These are phyloP conservation scores for Globisporangium paddicum DNA, from an alignment of 352 stramenopile genomes.

Conservation along the genomic window DNA sequence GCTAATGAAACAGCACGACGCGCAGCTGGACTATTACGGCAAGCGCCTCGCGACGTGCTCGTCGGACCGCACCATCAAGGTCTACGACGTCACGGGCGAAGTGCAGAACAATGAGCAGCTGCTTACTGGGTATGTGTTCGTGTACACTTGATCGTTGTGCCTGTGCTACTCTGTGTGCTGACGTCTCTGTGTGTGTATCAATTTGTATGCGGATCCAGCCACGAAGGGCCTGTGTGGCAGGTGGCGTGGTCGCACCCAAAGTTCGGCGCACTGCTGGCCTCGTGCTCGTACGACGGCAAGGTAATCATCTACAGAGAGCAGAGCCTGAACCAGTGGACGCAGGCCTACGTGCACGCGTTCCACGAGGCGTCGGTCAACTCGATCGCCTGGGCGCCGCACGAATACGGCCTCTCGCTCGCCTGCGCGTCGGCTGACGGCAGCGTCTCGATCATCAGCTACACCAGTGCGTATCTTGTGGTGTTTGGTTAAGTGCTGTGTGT, in stretches of 20 bases:
- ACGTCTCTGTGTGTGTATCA: neutral
- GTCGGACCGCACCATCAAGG: slow-evolving; percentile 96
- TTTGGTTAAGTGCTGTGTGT: too few species aligned
- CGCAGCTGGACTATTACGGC: slow-evolving; percentile 99
- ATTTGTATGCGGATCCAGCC: slow-evolving; percentile 32
- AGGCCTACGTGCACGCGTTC: slow-evolving; percentile 89
- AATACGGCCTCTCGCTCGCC: slow-evolving; percentile 93
- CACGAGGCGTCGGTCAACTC: slow-evolving; percentile 92
- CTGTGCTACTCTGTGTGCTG: neutral
- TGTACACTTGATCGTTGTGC: neutral
- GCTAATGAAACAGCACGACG: slow-evolving; percentile 88
- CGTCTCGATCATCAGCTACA: slow-evolving; percentile 88
- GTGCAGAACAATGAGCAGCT: slow-evolving; percentile 89
- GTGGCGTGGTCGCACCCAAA: slow-evolving; percentile 98
- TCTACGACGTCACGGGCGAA: slow-evolving; percentile 94
- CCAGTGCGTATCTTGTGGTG: slow-evolving; percentile 43
- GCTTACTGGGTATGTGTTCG: slow-evolving; percentile 58
- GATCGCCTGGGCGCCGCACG: slow-evolving; percentile 95
- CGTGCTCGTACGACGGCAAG: slow-evolving; percentile 97
- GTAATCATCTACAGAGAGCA: slow-evolving; percentile 97
- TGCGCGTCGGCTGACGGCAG: slow-evolving; percentile 95
- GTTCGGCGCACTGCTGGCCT: slow-evolving; percentile 94
- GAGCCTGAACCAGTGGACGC: slow-evolving; percentile 90
- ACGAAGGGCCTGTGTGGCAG: slow-evolving; percentile 98
- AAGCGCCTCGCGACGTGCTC: slow-evolving; percentile 98